Evolutionary conservation across 1,284 basidiomycete genomes (phyloP).

Genomic region (Naganishia cerealis): DNA sequence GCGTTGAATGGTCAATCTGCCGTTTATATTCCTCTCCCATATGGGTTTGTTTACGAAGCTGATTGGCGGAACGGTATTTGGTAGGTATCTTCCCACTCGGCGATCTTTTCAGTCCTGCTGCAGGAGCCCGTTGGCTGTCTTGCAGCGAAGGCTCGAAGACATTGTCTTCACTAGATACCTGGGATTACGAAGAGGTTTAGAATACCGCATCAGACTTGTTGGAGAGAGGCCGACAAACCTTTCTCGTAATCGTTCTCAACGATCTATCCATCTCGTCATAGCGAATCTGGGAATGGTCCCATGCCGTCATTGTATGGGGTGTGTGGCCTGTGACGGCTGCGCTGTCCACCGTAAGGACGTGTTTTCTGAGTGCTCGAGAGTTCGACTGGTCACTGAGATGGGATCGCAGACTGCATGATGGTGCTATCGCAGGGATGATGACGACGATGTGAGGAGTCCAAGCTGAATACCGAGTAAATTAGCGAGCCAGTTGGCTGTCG

Average conservation of each 20-base stretch:
- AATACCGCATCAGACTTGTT: not conserved
- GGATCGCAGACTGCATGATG: not conserved
- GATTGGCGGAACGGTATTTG: constrained; percentile 15
- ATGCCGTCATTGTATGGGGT: constrained; percentile 6
- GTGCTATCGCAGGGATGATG: not conserved
- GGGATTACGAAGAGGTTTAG: too few relatives aligned
- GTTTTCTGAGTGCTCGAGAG: not conserved
- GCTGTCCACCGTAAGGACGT: not conserved
- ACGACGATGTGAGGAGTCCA: not conserved
- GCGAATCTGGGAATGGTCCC: not conserved
- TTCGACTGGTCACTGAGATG: not conserved
- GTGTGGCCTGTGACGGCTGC: not conserved
- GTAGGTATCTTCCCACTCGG: constrained; percentile 19
- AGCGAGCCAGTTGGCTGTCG: not conserved
- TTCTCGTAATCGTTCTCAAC: constrained; percentile 24
- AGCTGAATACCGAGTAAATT: too few relatives aligned
- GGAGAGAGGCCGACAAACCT: constrained; percentile 12
- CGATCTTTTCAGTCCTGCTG: constrained; percentile 4
- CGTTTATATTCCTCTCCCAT: not conserved
- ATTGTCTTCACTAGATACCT: constrained; percentile 25
- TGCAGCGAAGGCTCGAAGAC: constrained; percentile 1
- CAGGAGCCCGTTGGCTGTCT: not conserved
- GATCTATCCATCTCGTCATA: constrained; percentile 6
- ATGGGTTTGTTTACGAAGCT: constrained; percentile 3
- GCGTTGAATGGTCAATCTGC: not conserved